These are phyloP conservation scores for Xylaria acuta DNA, from an alignment of 495 filamentous ascomycete genomes.

Conservation along the genomic window DNA sequence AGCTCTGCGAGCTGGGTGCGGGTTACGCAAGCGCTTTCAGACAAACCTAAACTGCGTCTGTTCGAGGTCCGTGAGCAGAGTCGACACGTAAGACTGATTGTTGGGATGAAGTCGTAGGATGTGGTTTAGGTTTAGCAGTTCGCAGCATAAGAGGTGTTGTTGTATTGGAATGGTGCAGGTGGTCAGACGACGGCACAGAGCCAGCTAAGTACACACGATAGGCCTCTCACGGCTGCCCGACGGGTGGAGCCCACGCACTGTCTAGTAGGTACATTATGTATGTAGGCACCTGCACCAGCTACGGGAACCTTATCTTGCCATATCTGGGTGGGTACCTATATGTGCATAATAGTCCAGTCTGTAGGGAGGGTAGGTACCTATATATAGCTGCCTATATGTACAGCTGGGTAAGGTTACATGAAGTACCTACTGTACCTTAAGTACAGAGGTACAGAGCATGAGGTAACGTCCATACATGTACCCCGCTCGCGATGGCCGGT, in stretches of 20 bases:
- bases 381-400: neutral
- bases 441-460: neutral
- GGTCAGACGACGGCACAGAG: neutral
- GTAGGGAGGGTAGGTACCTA: neutral
- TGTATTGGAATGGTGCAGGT: too few relatives aligned
- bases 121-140: neutral
- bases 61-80: neutral
- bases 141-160: too few relatives aligned
- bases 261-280: too few relatives aligned
- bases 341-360: too few relatives aligned
- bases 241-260: too few relatives aligned
- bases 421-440: neutral
- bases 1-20: neutral
- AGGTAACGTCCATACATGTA: too few relatives aligned
- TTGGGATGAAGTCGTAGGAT: neutral
- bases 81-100: neutral
- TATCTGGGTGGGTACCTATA: neutral
- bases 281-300: neutral
- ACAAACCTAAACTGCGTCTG: neutral
- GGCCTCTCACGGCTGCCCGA: too few relatives aligned
- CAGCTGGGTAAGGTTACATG: neutral
- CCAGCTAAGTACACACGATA: neutral
- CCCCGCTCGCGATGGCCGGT: neutral
- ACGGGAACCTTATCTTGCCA: neutral
- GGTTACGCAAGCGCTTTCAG: neutral